Conservation (phyloP, 192 early-diverging fungal genomes). For the Dissophora globulifera region DNA sequence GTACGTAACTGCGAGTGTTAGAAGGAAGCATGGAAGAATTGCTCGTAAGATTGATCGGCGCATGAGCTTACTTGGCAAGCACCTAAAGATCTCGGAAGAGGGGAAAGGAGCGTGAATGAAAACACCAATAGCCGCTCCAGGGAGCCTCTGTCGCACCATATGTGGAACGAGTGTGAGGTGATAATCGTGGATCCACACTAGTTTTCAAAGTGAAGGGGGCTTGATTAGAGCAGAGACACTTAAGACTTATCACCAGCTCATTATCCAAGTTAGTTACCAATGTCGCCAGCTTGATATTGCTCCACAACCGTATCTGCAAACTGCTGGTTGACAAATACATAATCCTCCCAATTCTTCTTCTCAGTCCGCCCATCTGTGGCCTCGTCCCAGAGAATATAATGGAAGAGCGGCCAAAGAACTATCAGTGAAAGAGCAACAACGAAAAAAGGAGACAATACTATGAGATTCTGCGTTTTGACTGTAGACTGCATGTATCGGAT, state of each 20-base stretch:
- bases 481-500: too few species aligned
- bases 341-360: slow-evolving; percentile 79
- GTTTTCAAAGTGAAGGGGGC: too few species aligned
- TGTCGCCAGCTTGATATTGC: slow-evolving; percentile 80
- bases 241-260: too few species aligned
- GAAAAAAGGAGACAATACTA: not conserved
- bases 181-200: slow-evolving; percentile 99
- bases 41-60: too few species aligned
- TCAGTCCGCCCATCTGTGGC: slow-evolving; percentile 74
- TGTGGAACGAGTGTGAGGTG: slow-evolving; percentile 92
- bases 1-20: not conserved
- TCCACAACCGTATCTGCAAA: slow-evolving; percentile 78
- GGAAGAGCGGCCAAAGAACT: slow-evolving; percentile 96
- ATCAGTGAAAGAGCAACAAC: too few species aligned
- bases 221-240: too few species aligned
- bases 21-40: not conserved
- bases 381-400: slow-evolving; percentile 92
- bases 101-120: slow-evolving; percentile 98
- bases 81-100: slow-evolving; percentile 94
- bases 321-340: slow-evolving; percentile 80
- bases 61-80: slow-evolving; percentile 81
- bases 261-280: too few species aligned
- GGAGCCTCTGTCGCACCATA: slow-evolving; percentile 84
- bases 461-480: too few species aligned
- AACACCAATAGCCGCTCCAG: slow-evolving; percentile 88